Base-by-base conservation (phyloP, 768 basidiomycete genomes). In the Hydnomerulius pinastri region DNA sequence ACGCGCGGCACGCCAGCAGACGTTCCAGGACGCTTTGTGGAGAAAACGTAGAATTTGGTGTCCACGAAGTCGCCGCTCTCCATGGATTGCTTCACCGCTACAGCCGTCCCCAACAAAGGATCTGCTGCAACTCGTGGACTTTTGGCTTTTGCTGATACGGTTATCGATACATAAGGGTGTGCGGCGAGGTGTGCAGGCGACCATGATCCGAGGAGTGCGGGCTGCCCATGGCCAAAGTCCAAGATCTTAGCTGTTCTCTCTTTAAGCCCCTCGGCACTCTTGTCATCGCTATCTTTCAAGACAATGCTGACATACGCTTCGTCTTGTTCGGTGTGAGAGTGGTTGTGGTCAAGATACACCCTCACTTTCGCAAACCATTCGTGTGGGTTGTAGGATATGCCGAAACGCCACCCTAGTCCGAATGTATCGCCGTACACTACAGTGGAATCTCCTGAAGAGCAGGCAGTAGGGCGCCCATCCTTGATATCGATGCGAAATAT, bases 11-110 rank as follows among this genome's bases (percentile, higher is more conserved):
- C 60, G 20, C 58, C 51, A 45, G 55, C 61, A 27, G 39, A 51
- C 11, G 36, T 7, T 10, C 55, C 42, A 2, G 46, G 18, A 20
- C 50, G 41, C 40, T 50, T 60, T 12, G 53, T 41, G 13, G 67
- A 66, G 45, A 62, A 64, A 23, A 24, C 67, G 12, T 69, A 56
- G 32, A 69, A 66, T 28, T 62, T 67, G 6, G 65, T 67, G 37
- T 66, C 59, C 1, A 64, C 45, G 33, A 66, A 64, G 33, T 64
- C 59, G 7, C 67, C 65, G 13, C 30, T 54, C 11, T 39, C 41
- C 65, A 66, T 54, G 33, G 65, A 66, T 32, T 53, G 53, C 42
- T 51, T 53, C 2, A 69, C 36, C 1, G 57, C 67, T 33, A 49
- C n/a, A 0, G 61, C 46, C 7, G 56, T 44, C 3, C 61, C 50